A percentile compares a stretch with the other conserved stretches of the same genome.
phyloP scores from a whole-genome alignment of 345 rosid genomes.

The Cardamine resedifolia region DNA sequence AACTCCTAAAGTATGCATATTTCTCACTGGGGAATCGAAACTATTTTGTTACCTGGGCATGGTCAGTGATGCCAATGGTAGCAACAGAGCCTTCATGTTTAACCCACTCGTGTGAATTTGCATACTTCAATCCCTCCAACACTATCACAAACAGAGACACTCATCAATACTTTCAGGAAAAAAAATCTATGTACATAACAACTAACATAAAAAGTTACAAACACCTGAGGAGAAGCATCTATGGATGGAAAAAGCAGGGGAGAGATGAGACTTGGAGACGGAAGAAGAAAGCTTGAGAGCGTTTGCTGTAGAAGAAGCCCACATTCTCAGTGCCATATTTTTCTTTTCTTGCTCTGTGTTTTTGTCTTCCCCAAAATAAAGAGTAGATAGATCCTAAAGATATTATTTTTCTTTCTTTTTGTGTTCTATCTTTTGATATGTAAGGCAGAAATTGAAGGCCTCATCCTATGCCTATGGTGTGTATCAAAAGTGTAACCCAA shows the following conservation, averaged over 20 bases:
- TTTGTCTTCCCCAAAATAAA: constrained; percentile 12
- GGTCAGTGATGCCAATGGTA: constrained; percentile 85
- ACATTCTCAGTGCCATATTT: constrained; percentile 76
- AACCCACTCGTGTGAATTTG: constrained; percentile 89
- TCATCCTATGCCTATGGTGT: constrained; percentile 53
- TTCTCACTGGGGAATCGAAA: not conserved
- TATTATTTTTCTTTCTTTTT: not conserved
- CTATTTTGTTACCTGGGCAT: constrained; percentile 70
- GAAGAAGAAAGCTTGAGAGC: constrained; percentile 64
- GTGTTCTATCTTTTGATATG: constrained; percentile 48
- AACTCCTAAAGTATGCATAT: not conserved
- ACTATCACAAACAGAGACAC: constrained; percentile 39
- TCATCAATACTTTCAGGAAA: constrained; percentile 23
- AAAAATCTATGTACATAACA: not conserved
- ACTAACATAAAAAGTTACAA: not conserved
- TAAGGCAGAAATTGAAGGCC: constrained; percentile 68
- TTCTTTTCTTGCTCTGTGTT: constrained; percentile 8
- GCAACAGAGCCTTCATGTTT: constrained; percentile 88
- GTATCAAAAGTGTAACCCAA: constrained; percentile 26
- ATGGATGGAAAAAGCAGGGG: constrained; percentile 60
- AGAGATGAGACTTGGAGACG: constrained; percentile 33
- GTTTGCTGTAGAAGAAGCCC: constrained; percentile 90
- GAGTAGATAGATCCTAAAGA: constrained; percentile 9
- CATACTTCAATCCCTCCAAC: constrained; percentile 86
- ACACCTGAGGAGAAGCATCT: constrained; percentile 85